Evolutionary conservation across 1,139 yeast species (phyloP).

Genomic region (Candida sojae): DNA sequence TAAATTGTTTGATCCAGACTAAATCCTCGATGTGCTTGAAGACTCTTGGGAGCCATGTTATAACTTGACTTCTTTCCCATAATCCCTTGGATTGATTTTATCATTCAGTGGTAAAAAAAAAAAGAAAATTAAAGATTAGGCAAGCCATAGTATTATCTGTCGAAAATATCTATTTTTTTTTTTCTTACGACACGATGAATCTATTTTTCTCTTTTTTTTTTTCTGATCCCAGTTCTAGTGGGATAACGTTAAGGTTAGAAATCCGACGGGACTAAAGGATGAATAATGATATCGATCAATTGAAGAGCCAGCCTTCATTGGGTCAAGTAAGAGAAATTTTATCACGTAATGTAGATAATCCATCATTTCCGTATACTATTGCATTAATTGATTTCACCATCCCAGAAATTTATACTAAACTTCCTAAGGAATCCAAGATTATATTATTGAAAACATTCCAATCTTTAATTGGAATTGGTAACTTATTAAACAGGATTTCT

Average conservation of each 20-base stretch:
- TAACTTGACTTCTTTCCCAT: background rate
- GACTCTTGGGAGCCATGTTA: background rate
- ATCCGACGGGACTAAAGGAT: background rate
- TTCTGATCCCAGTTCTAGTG: background rate
- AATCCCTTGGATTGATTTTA: background rate
- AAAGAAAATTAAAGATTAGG: no score
- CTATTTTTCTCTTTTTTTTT: background rate
- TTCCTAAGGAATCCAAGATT: slow-evolving; percentile 15
- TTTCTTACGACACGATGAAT: background rate
- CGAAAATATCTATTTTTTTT: background rate
- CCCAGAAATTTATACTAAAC: slow-evolving; percentile 22
- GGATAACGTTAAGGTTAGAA: no score
- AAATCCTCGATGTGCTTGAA: background rate
- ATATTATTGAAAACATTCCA: slow-evolving; percentile 20
- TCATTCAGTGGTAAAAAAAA: background rate
- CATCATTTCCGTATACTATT: slow-evolving; percentile 19
- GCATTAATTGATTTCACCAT: slow-evolving; percentile 32
- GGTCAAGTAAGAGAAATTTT: slow-evolving; percentile 18
- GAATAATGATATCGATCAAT: slow-evolving; percentile 14
- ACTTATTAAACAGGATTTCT: slow-evolving; percentile 23
- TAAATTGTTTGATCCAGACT: background rate
- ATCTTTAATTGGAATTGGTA: slow-evolving; percentile 31
- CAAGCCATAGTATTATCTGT: no score
- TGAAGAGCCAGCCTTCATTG: slow-evolving; percentile 23
- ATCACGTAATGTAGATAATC: slow-evolving; percentile 1